A percentile compares a stretch with the other conserved stretches of the same genome.
These are phyloP conservation scores for Pisolithus albus DNA, from an alignment of 768 basidiomycete genomes.

Conservation along the genomic window DNA sequence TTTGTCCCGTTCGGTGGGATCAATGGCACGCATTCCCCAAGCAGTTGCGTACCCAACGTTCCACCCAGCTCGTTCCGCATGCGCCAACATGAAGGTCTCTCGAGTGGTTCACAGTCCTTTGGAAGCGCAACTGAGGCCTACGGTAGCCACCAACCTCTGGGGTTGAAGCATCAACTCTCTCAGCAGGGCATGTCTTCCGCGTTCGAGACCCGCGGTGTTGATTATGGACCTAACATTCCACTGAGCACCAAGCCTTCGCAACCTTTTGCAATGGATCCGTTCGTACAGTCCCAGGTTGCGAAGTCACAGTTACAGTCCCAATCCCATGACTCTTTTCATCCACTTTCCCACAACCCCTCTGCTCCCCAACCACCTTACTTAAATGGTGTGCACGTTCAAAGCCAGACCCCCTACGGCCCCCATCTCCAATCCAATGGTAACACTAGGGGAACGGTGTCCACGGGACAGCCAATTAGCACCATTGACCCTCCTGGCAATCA, in stretches of 20 bases:
- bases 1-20: conserved; percentile 28
- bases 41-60: conserved; percentile 22
- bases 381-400: conserved; percentile 48
- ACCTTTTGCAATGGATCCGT: conserved; percentile 28
- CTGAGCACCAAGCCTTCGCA: conserved; percentile 22
- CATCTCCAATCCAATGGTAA: conserved; percentile 46
- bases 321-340: conserved; percentile 29
- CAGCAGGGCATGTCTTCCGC: conserved; percentile 24
- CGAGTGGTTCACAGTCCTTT: conserved; percentile 22
- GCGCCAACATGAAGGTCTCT: conserved; percentile 29
- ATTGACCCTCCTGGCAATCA: conserved; percentile 22
- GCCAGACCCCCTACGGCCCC: conserved; percentile 72
- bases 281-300: conserved; percentile 23
- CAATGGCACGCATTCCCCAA: conserved; percentile 18
- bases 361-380: conserved; percentile 29
- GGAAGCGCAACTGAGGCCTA: conserved; percentile 19
- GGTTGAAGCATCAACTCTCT: conserved; percentile 28
- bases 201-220: conserved; percentile 25
- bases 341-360: conserved; percentile 26
- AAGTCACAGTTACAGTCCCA: conserved; percentile 13
- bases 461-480: conserved; percentile 22
- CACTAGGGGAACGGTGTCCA: conserved; percentile 25
- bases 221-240: conserved; percentile 26
- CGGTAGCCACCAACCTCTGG: conserved; percentile 18
- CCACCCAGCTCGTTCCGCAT: conserved; percentile 30